A percentile compares a stretch with the other conserved stretches of the same genome.
Conservation (phyloP, 805 yeast genomes). For the Cyberlindnera saturnus region DNA sequence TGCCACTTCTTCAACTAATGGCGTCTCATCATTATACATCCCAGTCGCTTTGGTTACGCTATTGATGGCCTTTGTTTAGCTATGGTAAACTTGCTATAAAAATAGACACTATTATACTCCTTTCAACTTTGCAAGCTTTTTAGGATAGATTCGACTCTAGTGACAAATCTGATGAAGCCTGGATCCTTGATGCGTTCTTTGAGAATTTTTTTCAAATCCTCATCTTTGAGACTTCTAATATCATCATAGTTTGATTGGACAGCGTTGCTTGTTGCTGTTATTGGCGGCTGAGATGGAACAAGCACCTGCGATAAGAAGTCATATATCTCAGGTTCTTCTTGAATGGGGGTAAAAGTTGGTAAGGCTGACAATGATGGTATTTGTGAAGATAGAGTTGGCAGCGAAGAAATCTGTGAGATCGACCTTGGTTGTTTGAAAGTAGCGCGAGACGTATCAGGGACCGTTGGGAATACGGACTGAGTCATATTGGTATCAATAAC, state of each 20-base stretch:
- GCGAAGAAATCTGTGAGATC: no score
- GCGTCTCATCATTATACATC: neutral
- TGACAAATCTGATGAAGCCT: conserved; percentile 21
- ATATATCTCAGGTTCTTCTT: no score
- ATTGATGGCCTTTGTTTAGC: neutral
- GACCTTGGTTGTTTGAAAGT: no score
- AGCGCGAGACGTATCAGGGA: no score
- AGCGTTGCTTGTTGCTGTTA: neutral
- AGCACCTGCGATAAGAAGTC: no score
- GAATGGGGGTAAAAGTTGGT: no score
- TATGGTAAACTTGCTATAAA: neutral
- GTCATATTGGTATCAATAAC: neutral
- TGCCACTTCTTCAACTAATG: neutral
- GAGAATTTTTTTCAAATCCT: conserved; percentile 12
- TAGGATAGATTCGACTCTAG: conserved; percentile 16
- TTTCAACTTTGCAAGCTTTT: conserved; percentile 9
- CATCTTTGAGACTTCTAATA: conserved; percentile 10
- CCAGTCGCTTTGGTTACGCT: neutral
- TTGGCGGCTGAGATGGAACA: no score
- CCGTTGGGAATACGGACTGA: conserved; percentile 1
- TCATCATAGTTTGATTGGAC: neutral
- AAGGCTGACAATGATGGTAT: no score
- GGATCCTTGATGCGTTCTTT: conserved; percentile 19
- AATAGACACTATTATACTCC: neutral
- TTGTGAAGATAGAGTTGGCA: no score